These are phyloP conservation scores for Populus nigra DNA, from an alignment of 345 rosid genomes.

Conservation along the genomic window DNA sequence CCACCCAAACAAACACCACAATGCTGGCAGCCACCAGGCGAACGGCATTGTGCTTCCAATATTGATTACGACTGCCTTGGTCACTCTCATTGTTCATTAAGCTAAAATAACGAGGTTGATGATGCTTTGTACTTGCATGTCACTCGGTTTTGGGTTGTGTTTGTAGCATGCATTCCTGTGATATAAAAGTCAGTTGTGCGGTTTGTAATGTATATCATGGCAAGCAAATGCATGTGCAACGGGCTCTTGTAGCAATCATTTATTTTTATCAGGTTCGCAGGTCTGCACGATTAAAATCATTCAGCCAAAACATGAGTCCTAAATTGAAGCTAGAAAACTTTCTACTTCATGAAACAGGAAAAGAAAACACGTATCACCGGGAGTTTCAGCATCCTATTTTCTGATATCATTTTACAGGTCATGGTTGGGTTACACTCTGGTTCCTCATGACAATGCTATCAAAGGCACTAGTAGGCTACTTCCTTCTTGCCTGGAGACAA, in stretches of 20 bases:
- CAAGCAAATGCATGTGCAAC: not conserved
- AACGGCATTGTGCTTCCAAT: not conserved
- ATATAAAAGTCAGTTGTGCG: not conserved
- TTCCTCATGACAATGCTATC: too few relatives aligned
- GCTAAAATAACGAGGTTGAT: not conserved
- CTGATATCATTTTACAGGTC: too few relatives aligned
- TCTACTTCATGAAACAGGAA: too few relatives aligned
- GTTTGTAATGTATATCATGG: not conserved
- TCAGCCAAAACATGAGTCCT: too few relatives aligned
- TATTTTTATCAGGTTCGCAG: too few relatives aligned
- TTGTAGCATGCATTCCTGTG: not conserved
- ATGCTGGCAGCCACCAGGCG: conserved; percentile 13
- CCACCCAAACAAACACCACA: conserved; percentile 14
- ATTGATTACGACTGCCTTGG: not conserved
- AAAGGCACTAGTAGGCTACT: too few relatives aligned
- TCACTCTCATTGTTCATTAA: not conserved
- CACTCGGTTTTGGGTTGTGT: not conserved
- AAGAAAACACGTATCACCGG: too few relatives aligned
- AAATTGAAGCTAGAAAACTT: too few relatives aligned
- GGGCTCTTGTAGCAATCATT: not conserved
- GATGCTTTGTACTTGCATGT: not conserved
- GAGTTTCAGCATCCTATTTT: too few relatives aligned
- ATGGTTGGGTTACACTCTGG: too few relatives aligned
- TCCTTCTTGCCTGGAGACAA: too few relatives aligned
- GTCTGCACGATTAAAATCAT: too few relatives aligned